Percentiles rank a stretch among this genome's conserved stretches.
These are phyloP conservation scores for Verticillium tricorpus DNA, from an alignment of 2,329 filamentous ascomycete genomes.

Conservation along the genomic window DNA sequence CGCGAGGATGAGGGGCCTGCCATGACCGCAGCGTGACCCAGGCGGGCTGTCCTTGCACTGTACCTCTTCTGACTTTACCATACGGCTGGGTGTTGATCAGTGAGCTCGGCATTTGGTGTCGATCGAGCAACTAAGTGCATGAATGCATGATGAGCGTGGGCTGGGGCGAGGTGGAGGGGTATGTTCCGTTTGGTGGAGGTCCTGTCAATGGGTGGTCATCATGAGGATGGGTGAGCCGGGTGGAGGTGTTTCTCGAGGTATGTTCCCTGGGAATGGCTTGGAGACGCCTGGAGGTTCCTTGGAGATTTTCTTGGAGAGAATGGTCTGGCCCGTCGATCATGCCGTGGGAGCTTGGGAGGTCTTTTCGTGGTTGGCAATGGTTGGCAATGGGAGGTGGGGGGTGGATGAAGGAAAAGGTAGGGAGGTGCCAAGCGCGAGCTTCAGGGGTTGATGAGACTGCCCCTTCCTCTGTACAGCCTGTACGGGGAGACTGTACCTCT, in stretches of 20 bases:
- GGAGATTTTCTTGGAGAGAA: background rate
- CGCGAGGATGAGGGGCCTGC: background rate
- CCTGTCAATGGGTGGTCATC: background rate
- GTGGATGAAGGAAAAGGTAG: too few species aligned
- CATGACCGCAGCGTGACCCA: background rate
- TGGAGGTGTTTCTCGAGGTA: background rate
- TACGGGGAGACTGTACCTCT: background rate
- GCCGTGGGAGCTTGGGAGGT: background rate
- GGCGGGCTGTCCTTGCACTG: background rate
- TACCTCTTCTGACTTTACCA: background rate
- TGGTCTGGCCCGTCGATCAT: background rate
- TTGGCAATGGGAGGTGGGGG: background rate
- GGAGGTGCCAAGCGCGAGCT: too few species aligned
- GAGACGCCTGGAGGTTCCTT: background rate
- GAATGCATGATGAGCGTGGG: background rate
- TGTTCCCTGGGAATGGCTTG: background rate
- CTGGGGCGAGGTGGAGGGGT: background rate
- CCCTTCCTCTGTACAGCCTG: too few species aligned
- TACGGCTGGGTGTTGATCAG: too few species aligned
- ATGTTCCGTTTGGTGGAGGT: slow-evolving; percentile 12
- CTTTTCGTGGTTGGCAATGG: background rate
- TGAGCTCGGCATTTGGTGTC: background rate
- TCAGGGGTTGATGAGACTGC: too few species aligned
- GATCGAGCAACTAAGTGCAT: background rate
- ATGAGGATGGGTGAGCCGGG: background rate